Percentiles rank a stretch among this genome's conserved stretches.
These are phyloP conservation scores for Pueraria montana DNA, from an alignment of 306 rosid genomes.

Conservation along the genomic window DNA sequence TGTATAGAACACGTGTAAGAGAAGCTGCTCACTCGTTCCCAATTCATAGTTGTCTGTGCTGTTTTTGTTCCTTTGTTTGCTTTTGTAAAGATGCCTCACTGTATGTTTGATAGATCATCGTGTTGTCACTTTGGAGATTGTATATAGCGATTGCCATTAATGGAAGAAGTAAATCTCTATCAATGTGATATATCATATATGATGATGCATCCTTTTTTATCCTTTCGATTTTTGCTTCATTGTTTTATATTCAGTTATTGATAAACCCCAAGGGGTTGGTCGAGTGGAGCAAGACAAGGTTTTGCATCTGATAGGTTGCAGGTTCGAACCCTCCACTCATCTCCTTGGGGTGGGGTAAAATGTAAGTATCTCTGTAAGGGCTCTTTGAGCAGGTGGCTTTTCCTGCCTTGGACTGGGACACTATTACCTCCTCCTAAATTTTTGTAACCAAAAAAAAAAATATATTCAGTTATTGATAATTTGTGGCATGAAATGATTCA, in stretches of 20 bases:
- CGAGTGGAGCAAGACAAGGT: too few species aligned
- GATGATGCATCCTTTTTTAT: neutral
- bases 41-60: neutral
- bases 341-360: too few species aligned
- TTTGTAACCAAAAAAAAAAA: too few species aligned
- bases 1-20: neutral
- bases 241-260: neutral
- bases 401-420: too few species aligned
- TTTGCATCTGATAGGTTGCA: too few species aligned
- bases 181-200: slow-evolving; percentile 1
- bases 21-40: neutral
- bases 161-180: slow-evolving; percentile 10
- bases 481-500: neutral
- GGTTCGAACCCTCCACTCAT: too few species aligned
- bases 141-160: neutral
- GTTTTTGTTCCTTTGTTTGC: neutral
- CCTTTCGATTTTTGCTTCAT: slow-evolving; percentile 4
- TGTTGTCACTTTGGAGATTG: slow-evolving; percentile 23
- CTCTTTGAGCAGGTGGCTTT: too few species aligned
- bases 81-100: slow-evolving; percentile 17
- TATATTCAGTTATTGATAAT: neutral
- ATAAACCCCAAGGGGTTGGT: too few species aligned
- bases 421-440: too few species aligned
- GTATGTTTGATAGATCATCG: slow-evolving; percentile 14
- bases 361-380: too few species aligned